Conservation (phyloP, 2,329 filamentous ascomycete species). For the Claviceps humidiphila region DNA sequence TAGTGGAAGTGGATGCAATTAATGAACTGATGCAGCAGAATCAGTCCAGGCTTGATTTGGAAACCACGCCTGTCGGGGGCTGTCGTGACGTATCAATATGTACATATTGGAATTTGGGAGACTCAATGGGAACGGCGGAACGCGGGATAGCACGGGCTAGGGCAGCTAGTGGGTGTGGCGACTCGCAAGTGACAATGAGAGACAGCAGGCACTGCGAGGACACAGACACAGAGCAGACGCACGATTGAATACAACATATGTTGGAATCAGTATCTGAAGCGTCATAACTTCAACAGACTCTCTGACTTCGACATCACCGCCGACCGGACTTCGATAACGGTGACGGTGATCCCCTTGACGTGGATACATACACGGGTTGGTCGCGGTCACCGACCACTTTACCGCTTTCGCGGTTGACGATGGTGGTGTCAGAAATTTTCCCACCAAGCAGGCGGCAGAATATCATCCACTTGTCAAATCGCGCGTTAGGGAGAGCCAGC, state of each 20-base stretch:
- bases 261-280: too few species aligned
- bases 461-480: not conserved
- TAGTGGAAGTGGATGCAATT: not conserved
- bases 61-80: not conserved
- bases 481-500: not conserved
- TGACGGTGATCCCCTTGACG: too few species aligned
- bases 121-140: not conserved
- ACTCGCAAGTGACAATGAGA: not conserved
- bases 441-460: not conserved
- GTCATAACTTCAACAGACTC: too few species aligned
- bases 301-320: too few species aligned
- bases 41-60: not conserved
- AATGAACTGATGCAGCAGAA: not conserved
- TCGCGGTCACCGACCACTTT: too few species aligned
- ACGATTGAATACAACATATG: not conserved
- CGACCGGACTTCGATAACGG: too few species aligned
- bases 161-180: not conserved
- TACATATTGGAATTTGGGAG: too few species aligned
- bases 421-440: too few species aligned
- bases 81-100: slow-evolving; percentile 6
- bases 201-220: not conserved
- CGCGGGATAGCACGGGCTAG: slow-evolving; percentile 2
- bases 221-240: not conserved
- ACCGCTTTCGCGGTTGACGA: too few species aligned
- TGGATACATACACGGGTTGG: too few species aligned